phyloP scores from a whole-genome alignment of 306 rosid species.

The Quercus robur region DNA sequence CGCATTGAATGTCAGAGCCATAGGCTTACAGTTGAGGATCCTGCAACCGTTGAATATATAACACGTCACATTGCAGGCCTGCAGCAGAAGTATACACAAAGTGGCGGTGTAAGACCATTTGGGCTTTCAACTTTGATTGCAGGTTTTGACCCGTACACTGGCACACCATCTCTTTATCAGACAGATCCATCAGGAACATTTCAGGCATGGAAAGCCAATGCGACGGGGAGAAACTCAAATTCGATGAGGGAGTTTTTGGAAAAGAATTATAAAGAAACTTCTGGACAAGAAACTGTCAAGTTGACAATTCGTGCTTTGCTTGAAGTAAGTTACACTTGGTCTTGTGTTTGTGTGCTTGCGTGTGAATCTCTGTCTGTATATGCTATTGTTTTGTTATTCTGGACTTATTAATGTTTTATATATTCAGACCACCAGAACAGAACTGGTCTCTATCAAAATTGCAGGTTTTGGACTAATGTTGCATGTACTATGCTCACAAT shows the following conservation, averaged over 20 bases:
- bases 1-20: constrained; percentile 60
- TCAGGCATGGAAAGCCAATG: constrained; percentile 64
- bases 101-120: constrained; percentile 61
- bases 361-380: background rate
- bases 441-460: background rate
- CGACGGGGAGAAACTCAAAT: constrained; percentile 58
- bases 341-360: background rate
- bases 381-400: background rate
- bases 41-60: constrained; percentile 54
- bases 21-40: constrained; percentile 58
- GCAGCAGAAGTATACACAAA: constrained; percentile 60
- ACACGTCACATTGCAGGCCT: constrained; percentile 58
- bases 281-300: constrained; percentile 54
- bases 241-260: constrained; percentile 55
- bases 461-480: background rate
- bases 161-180: constrained; percentile 43
- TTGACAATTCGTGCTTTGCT: constrained; percentile 62
- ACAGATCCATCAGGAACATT: constrained; percentile 62
- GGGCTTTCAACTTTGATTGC: constrained; percentile 57
- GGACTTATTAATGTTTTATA: background rate
- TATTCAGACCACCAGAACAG: background rate
- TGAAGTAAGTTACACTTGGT: constrained; percentile 25
- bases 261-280: constrained; percentile 56
- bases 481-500: background rate
- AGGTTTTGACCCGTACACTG: constrained; percentile 46